Evolutionary conservation across 1,284 basidiomycete genomes (phyloP).

Genomic region (Pterula multifida): DNA sequence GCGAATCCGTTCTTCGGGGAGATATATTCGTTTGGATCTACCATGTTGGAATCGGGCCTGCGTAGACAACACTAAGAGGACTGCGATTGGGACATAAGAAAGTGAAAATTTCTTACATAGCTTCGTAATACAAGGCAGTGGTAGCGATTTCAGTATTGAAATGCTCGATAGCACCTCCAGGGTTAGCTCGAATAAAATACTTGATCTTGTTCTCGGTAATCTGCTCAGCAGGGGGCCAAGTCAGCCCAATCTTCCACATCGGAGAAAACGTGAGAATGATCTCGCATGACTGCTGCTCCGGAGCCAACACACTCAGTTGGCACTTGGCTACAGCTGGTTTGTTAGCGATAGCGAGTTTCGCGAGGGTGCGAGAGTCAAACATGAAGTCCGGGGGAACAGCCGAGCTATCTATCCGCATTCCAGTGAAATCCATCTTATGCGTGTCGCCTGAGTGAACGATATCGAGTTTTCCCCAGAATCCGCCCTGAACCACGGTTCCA

Average conservation of each 20-base stretch:
- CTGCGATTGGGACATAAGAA: neutral
- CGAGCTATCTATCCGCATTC: conserved; percentile 52
- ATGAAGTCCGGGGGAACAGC: conserved; percentile 53
- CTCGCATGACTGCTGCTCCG: conserved; percentile 63
- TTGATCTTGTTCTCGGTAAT: conserved; percentile 61
- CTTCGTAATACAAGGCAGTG: conserved; percentile 72
- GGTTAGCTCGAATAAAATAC: conserved; percentile 67
- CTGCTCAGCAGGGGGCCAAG: conserved; percentile 65
- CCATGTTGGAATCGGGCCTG: conserved; percentile 61
- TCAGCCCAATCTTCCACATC: conserved; percentile 57
- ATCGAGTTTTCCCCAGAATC: conserved; percentile 75
- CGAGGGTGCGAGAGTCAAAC: conserved; percentile 62
- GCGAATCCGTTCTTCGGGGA: conserved; percentile 69
- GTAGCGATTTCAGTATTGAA: conserved; percentile 66
- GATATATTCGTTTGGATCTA: conserved; percentile 64
- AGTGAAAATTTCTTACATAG: conserved; percentile 35
- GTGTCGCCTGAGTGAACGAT: conserved; percentile 65
- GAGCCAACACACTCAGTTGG: conserved; percentile 57
- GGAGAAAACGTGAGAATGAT: conserved; percentile 55
- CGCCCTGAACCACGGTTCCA: conserved; percentile 67
- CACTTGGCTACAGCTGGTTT: conserved; percentile 66
- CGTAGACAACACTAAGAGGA: conserved; percentile 7
- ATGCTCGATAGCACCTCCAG: conserved; percentile 69
- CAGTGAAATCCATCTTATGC: conserved; percentile 69
- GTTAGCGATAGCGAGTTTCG: conserved; percentile 55